Base-by-base conservation (phyloP, 1,139 yeast species). In the Yamadazyma jaroonii region DNA sequence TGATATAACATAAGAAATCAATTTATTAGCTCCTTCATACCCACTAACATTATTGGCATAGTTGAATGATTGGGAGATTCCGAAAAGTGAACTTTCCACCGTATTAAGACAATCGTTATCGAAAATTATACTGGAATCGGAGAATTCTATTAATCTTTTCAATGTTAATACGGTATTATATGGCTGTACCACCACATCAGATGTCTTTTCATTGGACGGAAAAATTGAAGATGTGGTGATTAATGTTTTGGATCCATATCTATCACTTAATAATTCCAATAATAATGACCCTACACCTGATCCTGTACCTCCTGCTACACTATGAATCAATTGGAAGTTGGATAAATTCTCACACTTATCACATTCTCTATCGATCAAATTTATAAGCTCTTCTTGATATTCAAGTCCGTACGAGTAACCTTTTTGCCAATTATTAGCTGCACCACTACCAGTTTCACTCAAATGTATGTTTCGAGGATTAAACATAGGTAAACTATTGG, bases 301-400 rank as follows among this genome's bases (percentile, higher is more conserved):
- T 0, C 98, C 98, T 0, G 98, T 92, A 26, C 98, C 98, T 20
- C 98, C 98, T 0, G 97, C 97, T n/a, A 94, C 95, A 11, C 97
- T 87, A 59, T 92, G 98, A 40, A 90, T 62, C 46, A 92, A 64
- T 66, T 89, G 96, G 58, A 94, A 92, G 6, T 95, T 95, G 45
- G 89, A 92, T 39, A 90, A 66, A 42, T 86, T 84, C 45, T 92
- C 98, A 51, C 96, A 84, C 29, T 87, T 84, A 54, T 92, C 98
- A 31, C 90, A 76, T 52, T 92, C 97, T 43, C 95, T 72, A 54
- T 90, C 97, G 32, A 92, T 74, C 74, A 90, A 79, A 53, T 88
- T 92, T 45, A 87, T 53, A 32, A 92, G 65, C 15, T 79, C 81
- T 38, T 89, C 97, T 39, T 77, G 74, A 45, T 84, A 77, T 32